Percentiles rank a stretch among this genome's conserved stretches.
These are phyloP conservation scores for Cylindrodendrum hubeiense DNA, from an alignment of 2,329 filamentous ascomycete genomes.

Conservation along the genomic window DNA sequence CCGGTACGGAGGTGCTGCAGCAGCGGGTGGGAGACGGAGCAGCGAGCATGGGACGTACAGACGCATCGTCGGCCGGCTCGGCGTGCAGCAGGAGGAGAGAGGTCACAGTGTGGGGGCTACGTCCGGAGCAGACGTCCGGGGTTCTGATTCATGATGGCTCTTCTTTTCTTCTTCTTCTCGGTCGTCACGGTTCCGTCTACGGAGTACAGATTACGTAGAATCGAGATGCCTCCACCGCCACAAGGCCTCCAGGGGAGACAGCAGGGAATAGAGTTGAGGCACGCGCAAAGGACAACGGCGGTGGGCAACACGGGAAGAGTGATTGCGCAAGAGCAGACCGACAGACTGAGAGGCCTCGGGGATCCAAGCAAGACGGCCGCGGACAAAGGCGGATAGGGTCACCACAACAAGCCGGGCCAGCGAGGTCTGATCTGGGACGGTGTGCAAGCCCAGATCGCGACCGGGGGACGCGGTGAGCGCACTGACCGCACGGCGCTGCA, in stretches of 20 bases:
- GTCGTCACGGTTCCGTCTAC: too few species aligned
- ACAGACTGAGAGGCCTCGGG: not conserved
- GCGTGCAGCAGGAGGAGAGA: not conserved
- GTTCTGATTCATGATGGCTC: not conserved
- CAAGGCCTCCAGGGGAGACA: too few species aligned
- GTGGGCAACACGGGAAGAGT: too few species aligned
- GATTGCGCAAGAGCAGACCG: too few species aligned
- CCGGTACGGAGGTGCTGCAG: conserved; percentile 9
- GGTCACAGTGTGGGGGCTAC: not conserved
- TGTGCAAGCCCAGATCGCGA: not conserved
- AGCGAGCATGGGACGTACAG: not conserved
- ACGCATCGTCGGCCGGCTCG: not conserved
- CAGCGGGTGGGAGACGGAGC: not conserved
- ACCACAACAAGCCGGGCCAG: too few species aligned
- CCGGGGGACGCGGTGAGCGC: not conserved
- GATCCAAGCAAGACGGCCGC: not conserved
- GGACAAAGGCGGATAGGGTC: not conserved
- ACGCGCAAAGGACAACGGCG: too few species aligned
- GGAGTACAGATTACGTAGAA: too few species aligned
- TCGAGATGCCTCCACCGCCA: too few species aligned
- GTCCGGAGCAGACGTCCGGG: not conserved
- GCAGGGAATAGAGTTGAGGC: too few species aligned
- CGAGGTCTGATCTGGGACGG: not conserved
- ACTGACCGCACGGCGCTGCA: not conserved
- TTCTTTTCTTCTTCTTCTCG: too few species aligned